Conservation (phyloP, 2,329 filamentous ascomycete species). For the Zasmidium citrigriseum region DNA sequence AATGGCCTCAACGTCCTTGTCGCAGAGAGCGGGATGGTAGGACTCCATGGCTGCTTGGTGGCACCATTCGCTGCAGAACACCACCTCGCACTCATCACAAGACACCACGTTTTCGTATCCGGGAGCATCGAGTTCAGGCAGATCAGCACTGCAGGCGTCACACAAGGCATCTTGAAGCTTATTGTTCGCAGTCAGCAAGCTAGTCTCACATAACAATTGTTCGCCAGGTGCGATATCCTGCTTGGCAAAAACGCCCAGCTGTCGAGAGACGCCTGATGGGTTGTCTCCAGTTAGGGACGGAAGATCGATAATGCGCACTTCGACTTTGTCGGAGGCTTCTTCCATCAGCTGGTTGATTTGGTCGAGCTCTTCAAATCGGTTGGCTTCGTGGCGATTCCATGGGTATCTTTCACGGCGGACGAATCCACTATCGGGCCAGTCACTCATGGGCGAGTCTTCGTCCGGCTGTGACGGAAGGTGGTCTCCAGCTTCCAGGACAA, state of each 20-base stretch:
- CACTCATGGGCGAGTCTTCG: slow-evolving; percentile 8
- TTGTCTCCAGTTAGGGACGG: slow-evolving; percentile 60
- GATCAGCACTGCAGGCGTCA: slow-evolving; percentile 79
- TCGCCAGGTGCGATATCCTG: slow-evolving; percentile 77
- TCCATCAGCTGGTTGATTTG: slow-evolving; percentile 71
- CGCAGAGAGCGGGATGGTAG: slow-evolving; percentile 63
- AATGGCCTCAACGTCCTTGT: slow-evolving; percentile 57
- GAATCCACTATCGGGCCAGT: slow-evolving; percentile 68
- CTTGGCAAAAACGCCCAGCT: slow-evolving; percentile 88
- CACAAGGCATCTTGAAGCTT: slow-evolving; percentile 83
- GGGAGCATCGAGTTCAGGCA: slow-evolving; percentile 52
- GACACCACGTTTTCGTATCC: slow-evolving; percentile 35
- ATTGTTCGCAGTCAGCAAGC: slow-evolving; percentile 85
- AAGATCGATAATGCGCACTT: slow-evolving; percentile 73
- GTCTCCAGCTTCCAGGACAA: slow-evolving; percentile 44
- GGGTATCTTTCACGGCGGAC: slow-evolving; percentile 67
- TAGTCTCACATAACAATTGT: slow-evolving; percentile 76
- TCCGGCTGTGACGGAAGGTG: background rate
- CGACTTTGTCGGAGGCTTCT: slow-evolving; percentile 75
- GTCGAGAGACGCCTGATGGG: slow-evolving; percentile 55
- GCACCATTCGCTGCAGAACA: slow-evolving; percentile 63
- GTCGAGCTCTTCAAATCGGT: slow-evolving; percentile 59
- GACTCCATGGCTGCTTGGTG: slow-evolving; percentile 54
- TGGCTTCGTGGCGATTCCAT: slow-evolving; percentile 63
- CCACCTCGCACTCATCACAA: slow-evolving; percentile 59